Evolutionary conservation across 2,329 filamentous ascomycete species (phyloP).

Genomic region (Cladosporium halotolerans): DNA sequence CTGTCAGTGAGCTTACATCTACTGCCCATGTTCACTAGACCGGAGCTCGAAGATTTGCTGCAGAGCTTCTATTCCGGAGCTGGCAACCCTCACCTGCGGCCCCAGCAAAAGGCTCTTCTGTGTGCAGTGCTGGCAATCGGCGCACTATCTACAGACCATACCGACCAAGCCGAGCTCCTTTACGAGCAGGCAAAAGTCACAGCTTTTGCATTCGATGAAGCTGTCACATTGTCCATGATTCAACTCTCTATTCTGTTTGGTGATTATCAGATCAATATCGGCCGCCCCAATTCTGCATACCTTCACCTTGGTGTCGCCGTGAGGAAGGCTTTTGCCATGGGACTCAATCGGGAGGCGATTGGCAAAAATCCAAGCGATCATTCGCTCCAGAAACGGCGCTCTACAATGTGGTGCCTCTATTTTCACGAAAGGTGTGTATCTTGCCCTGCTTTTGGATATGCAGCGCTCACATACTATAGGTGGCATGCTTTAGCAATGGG

Average conservation of each 20-base stretch:
- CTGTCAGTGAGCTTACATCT: not conserved
- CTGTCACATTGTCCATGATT: conserved; percentile 29
- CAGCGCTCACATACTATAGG: not conserved
- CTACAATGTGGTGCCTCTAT: conserved; percentile 28
- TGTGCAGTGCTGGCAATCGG: conserved; percentile 25
- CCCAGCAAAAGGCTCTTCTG: conserved; percentile 16
- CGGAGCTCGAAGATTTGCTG: conserved; percentile 3
- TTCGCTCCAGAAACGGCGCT: conserved; percentile 21
- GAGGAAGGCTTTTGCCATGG: conserved; percentile 27
- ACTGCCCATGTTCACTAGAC: conserved; percentile 2
- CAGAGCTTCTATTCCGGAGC: not conserved
- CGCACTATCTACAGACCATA: conserved; percentile 22
- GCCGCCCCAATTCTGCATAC: conserved; percentile 26
- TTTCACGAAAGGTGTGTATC: conserved; percentile 22
- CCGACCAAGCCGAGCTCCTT: conserved; percentile 22
- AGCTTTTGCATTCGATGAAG: conserved; percentile 24
- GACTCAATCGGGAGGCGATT: conserved; percentile 22
- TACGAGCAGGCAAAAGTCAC: conserved; percentile 24
- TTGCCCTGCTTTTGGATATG: not conserved
- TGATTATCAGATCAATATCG: conserved; percentile 27
- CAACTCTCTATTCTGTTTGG: conserved; percentile 26
- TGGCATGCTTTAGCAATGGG: conserved; percentile 22
- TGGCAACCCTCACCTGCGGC: not conserved
- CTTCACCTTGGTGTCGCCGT: conserved; percentile 26
- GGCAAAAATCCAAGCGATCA: not conserved